phyloP scores from a whole-genome alignment of 257 asterid species.

The Henckelia pumila region DNA sequence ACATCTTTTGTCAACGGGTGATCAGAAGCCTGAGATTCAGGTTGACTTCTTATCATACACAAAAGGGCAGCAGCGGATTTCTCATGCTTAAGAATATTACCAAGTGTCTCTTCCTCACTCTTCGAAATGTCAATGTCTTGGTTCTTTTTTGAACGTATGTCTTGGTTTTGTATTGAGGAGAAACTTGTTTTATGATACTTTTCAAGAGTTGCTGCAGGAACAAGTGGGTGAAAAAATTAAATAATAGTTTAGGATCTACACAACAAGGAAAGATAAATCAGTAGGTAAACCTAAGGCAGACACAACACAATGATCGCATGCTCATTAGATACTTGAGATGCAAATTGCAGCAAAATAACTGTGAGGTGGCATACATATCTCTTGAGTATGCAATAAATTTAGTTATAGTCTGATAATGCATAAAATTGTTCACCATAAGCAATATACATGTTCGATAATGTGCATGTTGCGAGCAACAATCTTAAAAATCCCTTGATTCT shows the following conservation, averaged over 20 bases:
- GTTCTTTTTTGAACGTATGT: slow-evolving; percentile 28
- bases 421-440: not conserved
- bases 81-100: slow-evolving; percentile 43
- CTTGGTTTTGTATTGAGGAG: slow-evolving; percentile 30
- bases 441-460: not conserved
- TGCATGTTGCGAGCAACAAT: not conserved
- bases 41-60: slow-evolving; percentile 42
- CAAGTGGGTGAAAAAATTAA: slow-evolving; percentile 16
- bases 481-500: not conserved
- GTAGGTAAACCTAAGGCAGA: slow-evolving; percentile 10
- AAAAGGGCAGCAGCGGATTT: slow-evolving; percentile 67
- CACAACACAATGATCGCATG: slow-evolving; percentile 8
- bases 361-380: not conserved
- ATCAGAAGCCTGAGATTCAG: slow-evolving; percentile 41
- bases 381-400: slow-evolving; percentile 1
- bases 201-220: slow-evolving; percentile 53
- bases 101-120: slow-evolving; percentile 46
- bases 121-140: slow-evolving; percentile 26
- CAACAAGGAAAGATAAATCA: slow-evolving; percentile 4
- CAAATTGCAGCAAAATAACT: slow-evolving; percentile 14
- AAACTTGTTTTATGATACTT: slow-evolving; percentile 42
- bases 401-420: slow-evolving; percentile 1
- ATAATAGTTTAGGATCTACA: not conserved
- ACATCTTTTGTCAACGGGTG: slow-evolving; percentile 50
- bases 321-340: slow-evolving; percentile 6